Base-by-base conservation (phyloP, 1,284 basidiomycete species). In the Prillingera fragicola region DNA sequence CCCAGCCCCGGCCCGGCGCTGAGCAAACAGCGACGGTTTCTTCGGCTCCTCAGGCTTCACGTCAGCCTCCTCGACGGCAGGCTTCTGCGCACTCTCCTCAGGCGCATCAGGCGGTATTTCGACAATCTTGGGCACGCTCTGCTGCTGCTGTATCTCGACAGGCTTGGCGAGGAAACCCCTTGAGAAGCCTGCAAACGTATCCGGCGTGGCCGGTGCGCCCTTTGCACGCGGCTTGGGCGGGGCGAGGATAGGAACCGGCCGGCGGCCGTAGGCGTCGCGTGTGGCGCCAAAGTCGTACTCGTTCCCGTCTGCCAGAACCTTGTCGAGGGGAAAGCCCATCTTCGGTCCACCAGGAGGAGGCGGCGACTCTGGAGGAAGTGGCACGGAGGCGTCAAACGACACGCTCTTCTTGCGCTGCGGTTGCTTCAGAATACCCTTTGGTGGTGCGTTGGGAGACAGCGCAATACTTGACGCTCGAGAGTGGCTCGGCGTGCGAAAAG, bases 321-420 rank as follows among this genome's bases (percentile, higher is more conserved):
- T 35, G 8, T 38, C 48, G 8, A 51, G 29, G 8, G 63, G 62
- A 27, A 65, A 29, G 5, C 55, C 56, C 22, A 63, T 15, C 18
- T 35, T 3, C 26, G 25, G 1, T 23, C 4, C 22, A 21, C 21
- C 12, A n/a, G 19, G 1, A 17, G 21, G 33, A 21, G 43, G 45
- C 2, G 65, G 63, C 4, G 62, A 61, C 22, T 59, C 59, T 3
- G 65, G 63, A 8, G 62, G 60, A 5, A 59, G 34, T 9, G 63
- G 64, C 4, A 66, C 50, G 14, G 60, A 58, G 1, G 56, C 51
- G 49, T 69, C 67, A 38, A 69, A 69, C 3, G 63, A 52, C 14
- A 69, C 67, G 14, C 57, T 60, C 50, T 69, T 69, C 40, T 67
- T 69, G 3, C 59, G 58, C 10, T 47, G 25, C 0, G 61, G 59